Conservation (phyloP, 1,284 basidiomycete species). For the Rhodotorula sp. region DNA sequence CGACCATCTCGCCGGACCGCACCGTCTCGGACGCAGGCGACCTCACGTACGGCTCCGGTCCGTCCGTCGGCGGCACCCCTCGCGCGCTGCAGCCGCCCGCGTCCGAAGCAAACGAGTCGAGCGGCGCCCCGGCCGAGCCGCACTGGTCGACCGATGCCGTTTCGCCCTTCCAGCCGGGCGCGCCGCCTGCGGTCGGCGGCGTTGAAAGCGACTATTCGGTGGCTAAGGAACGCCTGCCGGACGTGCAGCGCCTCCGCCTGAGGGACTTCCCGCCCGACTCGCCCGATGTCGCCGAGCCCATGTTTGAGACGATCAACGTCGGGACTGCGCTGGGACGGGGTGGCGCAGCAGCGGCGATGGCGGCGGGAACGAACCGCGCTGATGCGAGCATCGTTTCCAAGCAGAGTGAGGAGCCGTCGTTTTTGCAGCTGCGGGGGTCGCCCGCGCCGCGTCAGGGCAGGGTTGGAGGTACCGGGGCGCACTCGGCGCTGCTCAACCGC, state of each 20-base stretch:
- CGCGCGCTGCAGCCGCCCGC: background rate
- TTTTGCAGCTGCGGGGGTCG: constrained; percentile 1
- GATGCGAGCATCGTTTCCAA: background rate
- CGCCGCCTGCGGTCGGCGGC: constrained; percentile 1
- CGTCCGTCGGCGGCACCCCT: constrained; percentile 17
- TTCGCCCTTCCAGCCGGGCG: constrained; percentile 32
- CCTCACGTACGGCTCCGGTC: background rate
- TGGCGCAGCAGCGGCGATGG: background rate
- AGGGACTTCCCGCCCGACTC: constrained; percentile 44
- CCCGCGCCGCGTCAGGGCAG: constrained; percentile 1
- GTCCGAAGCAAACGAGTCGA: background rate
- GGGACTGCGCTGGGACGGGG: background rate
- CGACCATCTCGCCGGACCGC: constrained; percentile 12
- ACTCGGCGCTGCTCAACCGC: constrained; percentile 40
- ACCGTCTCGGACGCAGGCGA: constrained; percentile 25
- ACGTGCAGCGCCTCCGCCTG: constrained; percentile 20
- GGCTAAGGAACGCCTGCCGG: constrained; percentile 4
- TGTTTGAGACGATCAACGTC: constrained; percentile 39
- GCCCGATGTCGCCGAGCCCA: constrained; percentile 42
- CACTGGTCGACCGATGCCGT: constrained; percentile 31
- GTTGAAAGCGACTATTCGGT: constrained; percentile 12
- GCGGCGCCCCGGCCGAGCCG: constrained; percentile 13
- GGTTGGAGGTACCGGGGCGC: constrained; percentile 21
- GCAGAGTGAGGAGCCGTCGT: constrained; percentile 20
- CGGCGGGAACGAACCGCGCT: background rate